These are phyloP conservation scores for Pisolithus microcarpus DNA, from an alignment of 768 basidiomycete genomes.

Conservation along the genomic window DNA sequence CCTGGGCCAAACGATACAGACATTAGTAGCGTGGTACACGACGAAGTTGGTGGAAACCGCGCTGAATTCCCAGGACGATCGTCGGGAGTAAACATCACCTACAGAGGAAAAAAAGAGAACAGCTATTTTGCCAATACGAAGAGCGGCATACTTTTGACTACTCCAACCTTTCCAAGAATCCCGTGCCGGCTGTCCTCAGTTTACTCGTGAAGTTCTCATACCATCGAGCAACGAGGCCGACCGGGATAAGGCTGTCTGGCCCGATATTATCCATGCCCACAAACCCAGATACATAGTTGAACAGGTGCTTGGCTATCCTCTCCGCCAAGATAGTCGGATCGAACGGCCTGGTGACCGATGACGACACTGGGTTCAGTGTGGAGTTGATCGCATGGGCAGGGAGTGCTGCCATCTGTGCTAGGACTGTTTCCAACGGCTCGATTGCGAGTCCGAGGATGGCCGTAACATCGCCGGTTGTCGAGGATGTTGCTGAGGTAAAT, in stretches of 20 bases:
- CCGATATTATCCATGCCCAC: slow-evolving; percentile 34
- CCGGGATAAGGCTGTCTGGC: slow-evolving; percentile 50
- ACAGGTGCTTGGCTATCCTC: slow-evolving; percentile 62
- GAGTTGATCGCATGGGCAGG: slow-evolving; percentile 26
- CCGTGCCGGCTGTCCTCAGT: slow-evolving; percentile 48
- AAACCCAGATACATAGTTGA: slow-evolving; percentile 72
- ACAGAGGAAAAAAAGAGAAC: no score
- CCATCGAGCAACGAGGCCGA: slow-evolving; percentile 61
- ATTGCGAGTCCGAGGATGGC: slow-evolving; percentile 76
- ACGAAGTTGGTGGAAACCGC: no score
- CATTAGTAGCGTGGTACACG: no score
- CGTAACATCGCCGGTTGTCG: slow-evolving; percentile 43
- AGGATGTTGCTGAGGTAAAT: slow-evolving; percentile 23
- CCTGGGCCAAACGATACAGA: no score
- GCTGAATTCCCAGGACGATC: no score
- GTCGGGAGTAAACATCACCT: no score
- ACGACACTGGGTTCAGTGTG: slow-evolving; percentile 15
- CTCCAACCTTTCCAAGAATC: slow-evolving; percentile 48
- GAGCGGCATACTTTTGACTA: slow-evolving; percentile 3
- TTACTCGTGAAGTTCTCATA: slow-evolving; percentile 62
- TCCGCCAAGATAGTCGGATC: slow-evolving; percentile 59
- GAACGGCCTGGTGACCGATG: slow-evolving; percentile 14
- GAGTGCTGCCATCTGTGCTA: slow-evolving; percentile 46
- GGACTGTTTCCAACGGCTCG: slow-evolving; percentile 63
- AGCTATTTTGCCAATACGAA: background rate